Evolutionary conservation across 2,329 filamentous ascomycete species (phyloP), one percentile per base, ranked within the genome.

Genomic region (Aureobasidium sp.): DNA sequence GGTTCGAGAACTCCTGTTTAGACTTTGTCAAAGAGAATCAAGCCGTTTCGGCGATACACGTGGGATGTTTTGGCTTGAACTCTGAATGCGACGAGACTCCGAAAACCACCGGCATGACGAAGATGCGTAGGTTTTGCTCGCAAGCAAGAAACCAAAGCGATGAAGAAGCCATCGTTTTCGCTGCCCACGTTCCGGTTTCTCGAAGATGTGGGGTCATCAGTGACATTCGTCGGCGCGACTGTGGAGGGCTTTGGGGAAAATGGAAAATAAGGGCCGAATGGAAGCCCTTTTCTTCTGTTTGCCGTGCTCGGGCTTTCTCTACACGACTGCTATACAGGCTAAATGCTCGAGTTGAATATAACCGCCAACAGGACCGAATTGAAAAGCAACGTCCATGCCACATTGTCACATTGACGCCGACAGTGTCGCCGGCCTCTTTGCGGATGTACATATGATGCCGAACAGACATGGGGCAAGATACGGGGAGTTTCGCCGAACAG

Each of bases 341-440:
- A 50, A 50, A 50, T 40, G 35, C 24, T 38, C 34, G 34, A 30
- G 2, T 19, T 40, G 25, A 32, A 29, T 40, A 52, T 52, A 52
- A 24, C 48, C 48, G 48, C 27, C 48, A 52, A 16, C 48, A 52
- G 48, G 48, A 52, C 48, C 48, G 48, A 52, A 52, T 52, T 52
- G 48, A 52, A 41, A 52, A 40, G 47, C 25, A 40, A 50, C 47
- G 47, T 50, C 35, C 25, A 50, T 32, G 47, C 47, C 35, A 32
- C n/a, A n/a, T n/a, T n/a, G n/a, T n/a, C n/a, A n/a, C n/a, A 47
- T 47, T 12, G 42, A 17, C 25, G 21, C 42, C 21, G 42, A 49
- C 34, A 21, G 11, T 49, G 24, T 21, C 16, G 6, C 45, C 45
- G 24, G 27, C 2, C 17, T 12, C 37, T 17, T 30, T 30, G 21